Percentiles rank a stretch among this genome's conserved stretches.
Evolutionary conservation across 2,329 filamentous ascomycete genomes (phyloP).

Genomic region (Arthrobotrys iridis): DNA sequence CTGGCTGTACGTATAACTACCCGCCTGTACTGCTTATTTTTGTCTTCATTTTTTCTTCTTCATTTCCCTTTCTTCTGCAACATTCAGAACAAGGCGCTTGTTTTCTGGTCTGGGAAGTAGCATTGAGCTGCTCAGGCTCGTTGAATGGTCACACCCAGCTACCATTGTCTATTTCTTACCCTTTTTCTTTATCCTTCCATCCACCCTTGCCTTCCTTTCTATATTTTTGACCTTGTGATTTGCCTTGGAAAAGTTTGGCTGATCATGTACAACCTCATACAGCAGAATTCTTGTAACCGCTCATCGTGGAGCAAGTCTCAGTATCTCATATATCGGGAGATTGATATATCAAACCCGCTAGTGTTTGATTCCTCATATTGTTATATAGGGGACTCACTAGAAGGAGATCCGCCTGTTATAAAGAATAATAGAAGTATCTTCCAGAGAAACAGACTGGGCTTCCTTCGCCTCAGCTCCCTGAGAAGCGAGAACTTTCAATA

Average conservation of each 20-base stretch:
- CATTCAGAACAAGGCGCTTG: slow-evolving; percentile 44
- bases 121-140: slow-evolving; percentile 13
- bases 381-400: slow-evolving; percentile 55
- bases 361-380: slow-evolving; percentile 53
- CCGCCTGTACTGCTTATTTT: slow-evolving; percentile 48
- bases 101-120: slow-evolving; percentile 11
- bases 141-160: slow-evolving; percentile 27
- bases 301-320: slow-evolving; percentile 54
- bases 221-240: slow-evolving; percentile 34
- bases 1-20: slow-evolving; percentile 54
- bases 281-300: slow-evolving; percentile 53
- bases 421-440: slow-evolving; percentile 51
- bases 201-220: slow-evolving; percentile 25
- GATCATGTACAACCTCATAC: slow-evolving; percentile 52
- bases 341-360: slow-evolving; percentile 47
- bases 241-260: slow-evolving; percentile 49
- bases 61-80: slow-evolving; percentile 47
- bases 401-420: slow-evolving; percentile 52
- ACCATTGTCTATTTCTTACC: slow-evolving; percentile 23
- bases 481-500: slow-evolving; percentile 59
- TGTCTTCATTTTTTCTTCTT: slow-evolving; percentile 41
- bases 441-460: slow-evolving; percentile 26
- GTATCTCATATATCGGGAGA: slow-evolving; percentile 50
- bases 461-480: slow-evolving; percentile 28
- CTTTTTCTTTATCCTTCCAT: slow-evolving; percentile 47